phyloP scores from a whole-genome alignment of 1,284 basidiomycete species.

The Leccinum variabile region DNA sequence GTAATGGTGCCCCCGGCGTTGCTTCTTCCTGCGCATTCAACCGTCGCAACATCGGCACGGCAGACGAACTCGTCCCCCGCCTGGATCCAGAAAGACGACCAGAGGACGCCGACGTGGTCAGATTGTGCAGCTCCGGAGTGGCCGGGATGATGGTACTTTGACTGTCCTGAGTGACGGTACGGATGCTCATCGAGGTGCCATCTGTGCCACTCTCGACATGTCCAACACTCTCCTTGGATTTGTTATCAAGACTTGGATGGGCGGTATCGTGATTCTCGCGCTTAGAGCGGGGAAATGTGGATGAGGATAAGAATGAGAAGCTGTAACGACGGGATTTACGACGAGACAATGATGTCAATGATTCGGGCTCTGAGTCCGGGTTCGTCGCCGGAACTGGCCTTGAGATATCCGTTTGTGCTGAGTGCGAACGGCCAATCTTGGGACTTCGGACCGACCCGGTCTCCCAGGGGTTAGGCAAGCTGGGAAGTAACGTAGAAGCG shows the following conservation, averaged over 20 bases:
- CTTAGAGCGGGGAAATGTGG: constrained; percentile 21
- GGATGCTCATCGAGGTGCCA: constrained; percentile 25
- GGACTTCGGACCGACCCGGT: neutral
- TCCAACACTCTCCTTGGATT: neutral
- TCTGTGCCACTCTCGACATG: constrained; percentile 20
- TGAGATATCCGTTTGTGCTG: constrained; percentile 1
- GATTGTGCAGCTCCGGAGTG: constrained; percentile 8
- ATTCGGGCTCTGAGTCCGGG: neutral
- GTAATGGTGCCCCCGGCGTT: neutral
- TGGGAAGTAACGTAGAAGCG: neutral
- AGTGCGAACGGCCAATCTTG: neutral
- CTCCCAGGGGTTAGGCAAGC: neutral
- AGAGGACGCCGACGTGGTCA: constrained; percentile 13
- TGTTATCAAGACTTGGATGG: neutral
- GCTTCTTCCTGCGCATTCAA: constrained; percentile 17
- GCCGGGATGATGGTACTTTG: constrained; percentile 24
- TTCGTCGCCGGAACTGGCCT: neutral
- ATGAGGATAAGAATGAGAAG: constrained; percentile 29
- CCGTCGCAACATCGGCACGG: constrained; percentile 22
- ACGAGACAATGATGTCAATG: neutral
- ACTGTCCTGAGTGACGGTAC: constrained; percentile 28
- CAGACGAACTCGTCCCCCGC: constrained; percentile 1
- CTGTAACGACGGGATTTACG: constrained; percentile 24
- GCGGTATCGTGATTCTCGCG: constrained; percentile 18
- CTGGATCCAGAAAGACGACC: constrained; percentile 3